These are phyloP conservation scores for Cadophora sp. DNA, from an alignment of 2,329 filamentous ascomycete genomes.

Conservation along the genomic window DNA sequence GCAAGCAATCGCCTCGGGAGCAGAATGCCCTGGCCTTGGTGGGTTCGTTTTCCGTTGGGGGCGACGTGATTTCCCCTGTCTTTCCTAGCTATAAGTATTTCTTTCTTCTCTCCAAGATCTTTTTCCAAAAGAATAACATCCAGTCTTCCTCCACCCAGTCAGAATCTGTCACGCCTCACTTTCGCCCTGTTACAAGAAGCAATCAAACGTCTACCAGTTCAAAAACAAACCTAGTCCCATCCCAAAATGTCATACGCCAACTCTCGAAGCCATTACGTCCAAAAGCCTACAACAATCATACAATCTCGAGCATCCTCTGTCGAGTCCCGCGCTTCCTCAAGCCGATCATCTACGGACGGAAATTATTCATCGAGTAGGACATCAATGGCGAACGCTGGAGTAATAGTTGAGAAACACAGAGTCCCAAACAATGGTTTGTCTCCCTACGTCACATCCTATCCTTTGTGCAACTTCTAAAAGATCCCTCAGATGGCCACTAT, in stretches of 20 bases:
- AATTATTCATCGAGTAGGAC: constrained; percentile 25
- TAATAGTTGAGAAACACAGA: constrained; percentile 15
- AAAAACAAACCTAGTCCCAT: constrained; percentile 14
- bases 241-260: constrained; percentile 25
- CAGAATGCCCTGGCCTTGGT: background rate
- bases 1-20: background rate
- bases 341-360: constrained; percentile 23
- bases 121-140: background rate
- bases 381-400: constrained; percentile 23
- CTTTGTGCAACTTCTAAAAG: constrained; percentile 13
- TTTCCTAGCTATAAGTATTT: background rate
- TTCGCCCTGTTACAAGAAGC: constrained; percentile 13
- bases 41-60: background rate
- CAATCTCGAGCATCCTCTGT: constrained; percentile 28
- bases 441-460: background rate
- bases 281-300: constrained; percentile 23
- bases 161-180: constrained; percentile 15
- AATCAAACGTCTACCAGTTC: constrained; percentile 18
- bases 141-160: constrained; percentile 4
- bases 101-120: background rate
- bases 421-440: constrained; percentile 37
- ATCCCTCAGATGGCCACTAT: constrained; percentile 21
- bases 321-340: constrained; percentile 29
- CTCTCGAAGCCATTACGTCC: constrained; percentile 17
- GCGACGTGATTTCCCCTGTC: background rate